Evolutionary conservation across 2,329 filamentous ascomycete genomes (phyloP), one percentile per base, ranked within the genome.

Genomic region (Alternaria consortialis): DNA sequence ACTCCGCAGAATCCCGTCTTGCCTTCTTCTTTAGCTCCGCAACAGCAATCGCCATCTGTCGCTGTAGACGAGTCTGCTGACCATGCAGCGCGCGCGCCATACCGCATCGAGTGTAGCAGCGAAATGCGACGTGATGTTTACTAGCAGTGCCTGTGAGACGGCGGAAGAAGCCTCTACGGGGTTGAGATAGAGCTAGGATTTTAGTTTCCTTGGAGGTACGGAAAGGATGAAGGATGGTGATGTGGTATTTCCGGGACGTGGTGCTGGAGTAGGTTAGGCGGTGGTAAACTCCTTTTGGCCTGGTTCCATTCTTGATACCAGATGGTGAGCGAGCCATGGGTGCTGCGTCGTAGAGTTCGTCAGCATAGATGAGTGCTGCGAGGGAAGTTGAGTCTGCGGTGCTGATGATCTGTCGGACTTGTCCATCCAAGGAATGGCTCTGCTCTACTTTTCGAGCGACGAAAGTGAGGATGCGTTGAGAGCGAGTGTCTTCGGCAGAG

Each of bases 1-100:
- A 52, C 50, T 52, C 50, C n/a, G 36, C 50, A 23, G 50, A 40
- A 52, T 52, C 50, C 23, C 34, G 27, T 37, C 50, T 52, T 17
- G 1, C 36, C 25, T 20, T 52, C 50, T 29, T 52, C 36, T 4
- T 37, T 23, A 52, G 32, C 13, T 50, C 46, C 32, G 31, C 9
- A 37, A 50, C 20, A 15, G 32, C 20, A 50, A 25, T 50, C 20
- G 46, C 36, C 36, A 52, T 52, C 23, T 37, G 50, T n/a, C 50
- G 23, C 25, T 52, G 50, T 15, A 40, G 15, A 17, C 34, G 23
- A 27, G n/a, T 52, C 34, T 40, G 50, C n/a, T 23, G 36, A 15
- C 50, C 50, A 52, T 29, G 20, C 36, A 52, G 23, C 25, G 34
- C 50, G 13, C 50, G 12, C 17, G 50, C 50, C 50, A 52, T 13